These are phyloP conservation scores for Graphiopsis chlorocephala DNA, from an alignment of 2,329 filamentous ascomycete species.

Conservation along the genomic window DNA sequence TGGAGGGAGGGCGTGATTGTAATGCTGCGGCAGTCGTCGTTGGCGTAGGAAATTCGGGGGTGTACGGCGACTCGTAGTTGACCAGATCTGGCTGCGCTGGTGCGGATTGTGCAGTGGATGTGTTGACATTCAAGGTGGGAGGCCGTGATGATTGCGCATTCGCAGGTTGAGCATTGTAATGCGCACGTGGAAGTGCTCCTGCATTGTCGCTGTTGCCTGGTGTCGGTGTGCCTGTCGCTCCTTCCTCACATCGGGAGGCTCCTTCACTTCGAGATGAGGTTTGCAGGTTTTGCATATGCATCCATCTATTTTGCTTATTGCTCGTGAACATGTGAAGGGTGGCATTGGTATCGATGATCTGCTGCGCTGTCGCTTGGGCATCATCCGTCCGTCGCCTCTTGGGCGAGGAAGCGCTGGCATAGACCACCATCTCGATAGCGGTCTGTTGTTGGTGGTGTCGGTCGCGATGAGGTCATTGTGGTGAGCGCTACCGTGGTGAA, in stretches of 20 bases:
- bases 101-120: background rate
- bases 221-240: background rate
- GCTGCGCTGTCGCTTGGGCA: background rate
- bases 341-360: conserved; percentile 8
- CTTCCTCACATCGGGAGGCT: background rate
- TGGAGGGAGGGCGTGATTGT: background rate
- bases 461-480: conserved; percentile 3
- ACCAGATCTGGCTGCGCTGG: conserved; percentile 1
- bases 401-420: background rate
- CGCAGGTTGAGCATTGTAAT: background rate
- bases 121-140: background rate
- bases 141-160: background rate
- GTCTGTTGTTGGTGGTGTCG: background rate
- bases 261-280: background rate
- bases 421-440: conserved; percentile 8
- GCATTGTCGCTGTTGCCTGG: background rate
- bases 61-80: conserved; percentile 12
- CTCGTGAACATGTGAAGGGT: conserved; percentile 8
- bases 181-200: background rate
- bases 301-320: background rate
- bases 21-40: conserved; percentile 1
- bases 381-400: conserved; percentile 3
- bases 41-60: conserved; percentile 22
- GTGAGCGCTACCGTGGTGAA: background rate
- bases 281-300: background rate